Percentiles rank a stretch among this genome's conserved stretches.
phyloP scores from a whole-genome alignment of 805 yeast species.

The Kuraishia floccosa region DNA sequence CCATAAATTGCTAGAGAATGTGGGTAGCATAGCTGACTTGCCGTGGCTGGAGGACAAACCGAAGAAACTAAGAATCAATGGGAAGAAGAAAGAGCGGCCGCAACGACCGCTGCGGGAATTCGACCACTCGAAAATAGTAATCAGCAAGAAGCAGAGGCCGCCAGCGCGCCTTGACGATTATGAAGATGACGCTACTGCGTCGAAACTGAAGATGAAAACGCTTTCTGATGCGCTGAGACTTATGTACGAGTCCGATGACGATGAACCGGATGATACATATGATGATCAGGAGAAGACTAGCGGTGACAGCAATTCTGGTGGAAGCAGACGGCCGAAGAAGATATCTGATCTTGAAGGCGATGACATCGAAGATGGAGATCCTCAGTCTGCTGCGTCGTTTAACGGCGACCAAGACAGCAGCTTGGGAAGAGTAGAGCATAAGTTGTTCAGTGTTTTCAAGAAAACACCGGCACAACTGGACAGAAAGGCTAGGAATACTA shows the following conservation, averaged over 20 bases:
- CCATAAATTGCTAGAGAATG: conserved; percentile 50
- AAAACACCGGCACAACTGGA: conserved; percentile 37
- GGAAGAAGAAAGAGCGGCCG: conserved; percentile 17
- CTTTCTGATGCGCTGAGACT: conserved; percentile 44
- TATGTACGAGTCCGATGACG: conserved; percentile 68
- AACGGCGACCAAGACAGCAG: conserved; percentile 11
- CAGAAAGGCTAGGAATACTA: conserved; percentile 36
- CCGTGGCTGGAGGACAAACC: conserved; percentile 14
- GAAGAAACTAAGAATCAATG: conserved; percentile 11
- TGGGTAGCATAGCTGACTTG: conserved; percentile 25
- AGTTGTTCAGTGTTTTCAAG: conserved; percentile 44
- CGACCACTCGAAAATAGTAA: conserved; percentile 12
- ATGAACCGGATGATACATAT: conserved; percentile 76
- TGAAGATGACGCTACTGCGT: conserved; percentile 10
- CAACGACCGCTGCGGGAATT: too few relatives aligned
- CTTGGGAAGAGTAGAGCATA: conserved; percentile 37
- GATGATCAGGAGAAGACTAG: conserved; percentile 39
- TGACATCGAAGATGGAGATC: conserved; percentile 7
- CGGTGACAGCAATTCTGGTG: conserved; percentile 6
- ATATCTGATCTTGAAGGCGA: conserved; percentile 7
- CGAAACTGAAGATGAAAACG: conserved; percentile 44
- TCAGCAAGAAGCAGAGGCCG: conserved; percentile 21
- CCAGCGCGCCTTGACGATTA: too few relatives aligned
- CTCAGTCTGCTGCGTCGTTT: conserved; percentile 1
- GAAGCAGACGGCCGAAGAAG: not conserved